Evolutionary conservation across 2,329 filamentous ascomycete genomes (phyloP).

Genomic region (Ploettnerulaceae sp.): DNA sequence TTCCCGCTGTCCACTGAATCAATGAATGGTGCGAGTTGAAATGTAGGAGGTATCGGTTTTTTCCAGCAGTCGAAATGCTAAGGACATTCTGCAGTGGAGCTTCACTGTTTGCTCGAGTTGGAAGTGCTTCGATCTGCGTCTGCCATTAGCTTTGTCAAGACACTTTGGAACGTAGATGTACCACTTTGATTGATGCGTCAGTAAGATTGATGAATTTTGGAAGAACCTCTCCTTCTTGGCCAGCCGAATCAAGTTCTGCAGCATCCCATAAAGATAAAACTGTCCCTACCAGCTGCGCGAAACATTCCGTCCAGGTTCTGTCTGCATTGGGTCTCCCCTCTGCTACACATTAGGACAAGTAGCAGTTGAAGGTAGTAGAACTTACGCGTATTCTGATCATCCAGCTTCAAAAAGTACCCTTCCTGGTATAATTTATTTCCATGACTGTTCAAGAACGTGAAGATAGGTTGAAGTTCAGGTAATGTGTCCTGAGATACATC

Average conservation of each 20-base stretch:
- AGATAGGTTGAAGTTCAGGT: slow-evolving; percentile 90
- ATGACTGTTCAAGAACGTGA: slow-evolving; percentile 90
- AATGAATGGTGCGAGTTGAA: slow-evolving; percentile 94
- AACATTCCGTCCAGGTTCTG: slow-evolving; percentile 92
- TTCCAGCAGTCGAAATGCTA: slow-evolving; percentile 90
- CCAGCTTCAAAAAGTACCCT: slow-evolving; percentile 94
- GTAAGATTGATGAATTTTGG: slow-evolving; percentile 95
- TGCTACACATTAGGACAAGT: slow-evolving; percentile 41
- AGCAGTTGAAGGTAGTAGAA: slow-evolving; percentile 26
- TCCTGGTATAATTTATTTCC: slow-evolving; percentile 96
- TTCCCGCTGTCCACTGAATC: slow-evolving; percentile 92
- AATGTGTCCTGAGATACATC: slow-evolving; percentile 80
- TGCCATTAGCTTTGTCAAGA: slow-evolving; percentile 26
- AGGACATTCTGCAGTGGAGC: slow-evolving; percentile 90
- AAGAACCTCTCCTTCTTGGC: slow-evolving; percentile 76
- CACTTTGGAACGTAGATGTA: slow-evolving; percentile 40
- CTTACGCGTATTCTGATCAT: slow-evolving; percentile 89
- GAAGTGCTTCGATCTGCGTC: slow-evolving; percentile 75
- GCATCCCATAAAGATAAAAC: slow-evolving; percentile 96
- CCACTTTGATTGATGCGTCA: slow-evolving; percentile 98
- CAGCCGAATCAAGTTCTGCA: slow-evolving; percentile 80
- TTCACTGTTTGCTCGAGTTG: slow-evolving; percentile 71
- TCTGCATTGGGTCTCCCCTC: slow-evolving; percentile 83
- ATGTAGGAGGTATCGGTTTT: slow-evolving; percentile 91
- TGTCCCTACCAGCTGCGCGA: slow-evolving; percentile 92